Conservation (phyloP, 176 grass and related monocot species). For the Zizania latifolia region DNA sequence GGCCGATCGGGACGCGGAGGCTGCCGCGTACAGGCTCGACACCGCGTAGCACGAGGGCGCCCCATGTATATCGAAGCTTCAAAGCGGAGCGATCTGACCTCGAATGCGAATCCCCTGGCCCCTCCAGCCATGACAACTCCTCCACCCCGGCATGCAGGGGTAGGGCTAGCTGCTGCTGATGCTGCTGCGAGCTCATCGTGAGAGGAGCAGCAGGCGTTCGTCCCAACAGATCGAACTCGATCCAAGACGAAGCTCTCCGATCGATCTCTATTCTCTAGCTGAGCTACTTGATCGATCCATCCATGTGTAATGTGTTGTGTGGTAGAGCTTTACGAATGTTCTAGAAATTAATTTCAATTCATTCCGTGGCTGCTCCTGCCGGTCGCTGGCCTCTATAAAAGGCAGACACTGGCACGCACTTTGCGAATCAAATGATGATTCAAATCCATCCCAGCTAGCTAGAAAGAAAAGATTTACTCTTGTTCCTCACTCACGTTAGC, state of each 20-base stretch:
- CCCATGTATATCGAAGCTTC: no score
- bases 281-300: not conserved
- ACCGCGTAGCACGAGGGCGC: not conserved
- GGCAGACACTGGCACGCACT: not conserved
- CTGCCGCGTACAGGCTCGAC: not conserved
- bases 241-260: conserved; percentile 3
- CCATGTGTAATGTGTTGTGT: no score
- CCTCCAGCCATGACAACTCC: not conserved
- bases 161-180: no score
- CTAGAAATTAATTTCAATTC: not conserved
- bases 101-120: not conserved
- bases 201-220: not conserved
- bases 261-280: not conserved
- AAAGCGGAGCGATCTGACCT: not conserved
- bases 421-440: not conserved
- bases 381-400: not conserved
- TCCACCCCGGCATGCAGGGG: not conserved
- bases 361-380: not conserved
- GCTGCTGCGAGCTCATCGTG: not conserved
- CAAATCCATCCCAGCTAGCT: not conserved
- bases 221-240: not conserved
- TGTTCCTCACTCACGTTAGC: not conserved
- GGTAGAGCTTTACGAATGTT: no score
- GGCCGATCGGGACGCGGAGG: not conserved
- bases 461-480: not conserved